Conservation (phyloP, 106 monocot genomes). For the Agapanthus africanus region DNA sequence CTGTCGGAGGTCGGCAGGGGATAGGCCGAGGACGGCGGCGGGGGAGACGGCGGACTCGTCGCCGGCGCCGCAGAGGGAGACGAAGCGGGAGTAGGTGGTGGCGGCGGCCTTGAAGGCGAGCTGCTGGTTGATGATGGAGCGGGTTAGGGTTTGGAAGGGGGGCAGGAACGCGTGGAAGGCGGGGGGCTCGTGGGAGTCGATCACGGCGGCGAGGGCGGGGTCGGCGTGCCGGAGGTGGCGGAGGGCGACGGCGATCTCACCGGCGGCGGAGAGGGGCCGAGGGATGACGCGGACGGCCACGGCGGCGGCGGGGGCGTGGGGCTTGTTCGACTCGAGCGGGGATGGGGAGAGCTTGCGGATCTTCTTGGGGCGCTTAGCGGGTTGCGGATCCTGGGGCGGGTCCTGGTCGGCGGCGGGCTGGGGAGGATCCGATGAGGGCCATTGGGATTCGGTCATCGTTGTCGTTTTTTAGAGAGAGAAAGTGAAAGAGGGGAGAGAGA, state of each 20-base stretch:
- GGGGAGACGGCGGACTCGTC: conserved; percentile 29
- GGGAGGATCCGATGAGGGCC: not conserved
- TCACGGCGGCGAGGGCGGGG: conserved; percentile 27
- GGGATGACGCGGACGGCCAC: conserved; percentile 3
- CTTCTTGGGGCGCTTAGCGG: conserved; percentile 14
- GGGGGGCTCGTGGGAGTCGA: conserved; percentile 41
- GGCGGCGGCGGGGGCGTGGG: not conserved
- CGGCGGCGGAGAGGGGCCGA: conserved; percentile 15
- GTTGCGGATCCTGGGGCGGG: not conserved
- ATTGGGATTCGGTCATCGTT: conserved; percentile 1
- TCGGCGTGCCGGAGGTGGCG: conserved; percentile 15
- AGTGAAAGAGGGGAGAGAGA: too few species aligned
- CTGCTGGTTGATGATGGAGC: conserved; percentile 75
- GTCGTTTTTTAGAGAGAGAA: too few species aligned
- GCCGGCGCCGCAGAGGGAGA: conserved; percentile 42
- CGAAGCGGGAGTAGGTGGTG: conserved; percentile 62
- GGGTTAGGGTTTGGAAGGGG: conserved; percentile 62
- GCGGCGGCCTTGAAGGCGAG: conserved; percentile 64
- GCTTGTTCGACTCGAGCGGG: conserved; percentile 1
- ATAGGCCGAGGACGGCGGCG: conserved; percentile 24
- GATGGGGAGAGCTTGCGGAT: conserved; percentile 19
- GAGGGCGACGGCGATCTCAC: conserved; percentile 16
- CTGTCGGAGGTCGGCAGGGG: conserved; percentile 33
- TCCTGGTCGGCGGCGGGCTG: too few species aligned
- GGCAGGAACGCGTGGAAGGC: conserved; percentile 35